Evolutionary conservation across 805 yeast species (phyloP).

Genomic region (Yarrowia alimentaria): DNA sequence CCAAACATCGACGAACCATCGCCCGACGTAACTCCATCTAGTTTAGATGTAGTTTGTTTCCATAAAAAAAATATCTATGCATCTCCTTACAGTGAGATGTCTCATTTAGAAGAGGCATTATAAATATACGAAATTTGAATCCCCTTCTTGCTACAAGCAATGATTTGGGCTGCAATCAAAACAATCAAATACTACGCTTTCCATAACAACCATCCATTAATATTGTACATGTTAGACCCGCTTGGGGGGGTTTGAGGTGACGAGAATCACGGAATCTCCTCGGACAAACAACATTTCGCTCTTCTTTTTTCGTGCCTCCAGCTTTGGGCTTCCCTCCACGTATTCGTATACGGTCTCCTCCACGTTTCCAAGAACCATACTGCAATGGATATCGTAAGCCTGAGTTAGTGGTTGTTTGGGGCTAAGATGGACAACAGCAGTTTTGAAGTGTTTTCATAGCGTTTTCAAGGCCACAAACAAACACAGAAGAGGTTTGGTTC

Average conservation of each 20-base stretch:
- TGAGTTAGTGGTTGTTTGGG: slow-evolving; percentile 32
- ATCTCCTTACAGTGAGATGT: too few species aligned
- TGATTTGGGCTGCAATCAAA: neutral
- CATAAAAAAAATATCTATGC: neutral
- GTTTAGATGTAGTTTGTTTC: neutral
- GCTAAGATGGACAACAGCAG: neutral
- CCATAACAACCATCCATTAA: slow-evolving; percentile 23
- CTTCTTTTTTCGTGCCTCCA: slow-evolving; percentile 49
- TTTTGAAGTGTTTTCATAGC: too few species aligned
- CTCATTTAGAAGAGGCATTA: too few species aligned
- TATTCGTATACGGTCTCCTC: slow-evolving; percentile 71
- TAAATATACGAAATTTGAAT: too few species aligned
- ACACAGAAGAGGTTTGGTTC: too few species aligned
- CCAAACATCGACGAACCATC: slow-evolving; percentile 38
- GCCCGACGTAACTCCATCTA: slow-evolving; percentile 62
- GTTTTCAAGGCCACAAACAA: too few species aligned
- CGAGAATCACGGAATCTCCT: slow-evolving; percentile 94
- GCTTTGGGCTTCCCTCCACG: slow-evolving; percentile 47
- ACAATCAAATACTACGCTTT: neutral
- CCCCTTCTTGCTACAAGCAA: too few species aligned
- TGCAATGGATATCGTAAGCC: slow-evolving; percentile 95
- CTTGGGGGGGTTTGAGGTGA: slow-evolving; percentile 47
- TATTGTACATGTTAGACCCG: slow-evolving; percentile 21
- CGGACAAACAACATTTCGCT: slow-evolving; percentile 92
- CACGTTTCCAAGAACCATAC: slow-evolving; percentile 91